Base-by-base conservation (phyloP, 352 stramenopile species). In the Aphanomyces cochlioides region DNA sequence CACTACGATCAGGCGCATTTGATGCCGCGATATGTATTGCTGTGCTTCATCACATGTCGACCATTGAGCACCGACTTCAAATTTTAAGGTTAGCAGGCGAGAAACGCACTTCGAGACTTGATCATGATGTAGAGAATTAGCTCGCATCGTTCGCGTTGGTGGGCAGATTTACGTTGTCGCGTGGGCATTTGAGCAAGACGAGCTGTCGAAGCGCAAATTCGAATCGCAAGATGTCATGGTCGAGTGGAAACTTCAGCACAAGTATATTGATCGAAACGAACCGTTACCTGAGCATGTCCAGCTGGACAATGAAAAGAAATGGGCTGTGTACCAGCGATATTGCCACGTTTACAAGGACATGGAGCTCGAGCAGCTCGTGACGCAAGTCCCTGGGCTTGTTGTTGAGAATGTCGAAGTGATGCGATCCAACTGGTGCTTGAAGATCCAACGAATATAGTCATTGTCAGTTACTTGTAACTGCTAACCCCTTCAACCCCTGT, bases 181-280 rank as follows among this genome's bases (percentile, higher is more conserved):
- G 8, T 95, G 87, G 85, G 85, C 87, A 10, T 93, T 93, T 39
- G 85, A 95, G 67, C 87, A 95, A 68, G 87, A 94, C 57, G 76
- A 76, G 73, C 72, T 75, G 4, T 94, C 86, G 13, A 94, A 92
- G 74, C 79, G 86, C 4, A 77, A 78, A 61, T 94, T 94, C 69
- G 77, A 89, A 17, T 56, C 82, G 65, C 84, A 92, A 64, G 87
- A 94, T 59, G 87, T 92, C 45, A 89, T 92, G 78, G 87, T 92
- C 50, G 64, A 94, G 74, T 92, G 83, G 84, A 94, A 94, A 63
- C 78, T 94, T 4, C 86, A 94, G 72, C 75, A 90, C n/a, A 94
- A 92, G 56, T 92, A 90, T 71, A 76, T 70, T 4, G 67, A 72
- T 6, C 41, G 36, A 1, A 68, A 63, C 34, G 66, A 68, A 15